Percentiles rank a stretch among this genome's conserved stretches.
These are phyloP conservation scores for Pelargonium cotyledonis DNA, from an alignment of 441 rosid genomes.

Conservation along the genomic window DNA sequence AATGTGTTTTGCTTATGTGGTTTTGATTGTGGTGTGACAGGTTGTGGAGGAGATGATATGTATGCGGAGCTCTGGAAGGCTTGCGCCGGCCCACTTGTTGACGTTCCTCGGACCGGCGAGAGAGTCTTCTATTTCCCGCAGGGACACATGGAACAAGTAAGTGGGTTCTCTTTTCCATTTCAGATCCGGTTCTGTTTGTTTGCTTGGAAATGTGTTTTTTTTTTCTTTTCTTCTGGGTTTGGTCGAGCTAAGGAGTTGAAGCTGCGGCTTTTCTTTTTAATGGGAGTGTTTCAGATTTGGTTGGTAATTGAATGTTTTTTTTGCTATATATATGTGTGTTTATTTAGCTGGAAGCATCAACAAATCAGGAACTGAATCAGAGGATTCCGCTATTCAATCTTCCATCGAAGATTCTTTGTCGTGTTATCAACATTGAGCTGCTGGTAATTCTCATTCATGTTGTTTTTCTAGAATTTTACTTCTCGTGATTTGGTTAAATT, in stretches of 20 bases:
- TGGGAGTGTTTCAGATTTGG: background rate
- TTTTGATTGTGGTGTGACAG: slow-evolving; percentile 9
- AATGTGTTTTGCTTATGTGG: background rate
- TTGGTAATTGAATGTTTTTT: background rate
- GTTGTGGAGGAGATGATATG: slow-evolving; percentile 32
- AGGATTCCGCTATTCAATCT: slow-evolving; percentile 58
- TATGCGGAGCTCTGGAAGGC: slow-evolving; percentile 53
- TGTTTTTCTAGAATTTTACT: background rate
- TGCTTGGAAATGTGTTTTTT: background rate
- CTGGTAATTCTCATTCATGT: slow-evolving; percentile 40
- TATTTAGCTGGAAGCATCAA: slow-evolving; percentile 76
- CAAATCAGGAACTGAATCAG: slow-evolving; percentile 73
- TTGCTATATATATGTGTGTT: background rate
- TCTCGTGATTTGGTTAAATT: background rate
- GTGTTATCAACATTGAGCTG: slow-evolving; percentile 53
- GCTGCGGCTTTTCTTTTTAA: background rate
- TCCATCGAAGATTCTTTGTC: slow-evolving; percentile 81
- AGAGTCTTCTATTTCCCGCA: slow-evolving; percentile 59
- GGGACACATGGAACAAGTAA: slow-evolving; percentile 70
- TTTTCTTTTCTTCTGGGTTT: background rate
- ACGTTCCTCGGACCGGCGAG: slow-evolving; percentile 42
- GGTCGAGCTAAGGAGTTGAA: background rate
- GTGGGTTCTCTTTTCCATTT: background rate
- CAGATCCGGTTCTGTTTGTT: slow-evolving; percentile 24
- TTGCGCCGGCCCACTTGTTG: slow-evolving; percentile 61